These are phyloP conservation scores for Beta corolliflora DNA, from an alignment of 179 eudicot genomes.

Conservation along the genomic window DNA sequence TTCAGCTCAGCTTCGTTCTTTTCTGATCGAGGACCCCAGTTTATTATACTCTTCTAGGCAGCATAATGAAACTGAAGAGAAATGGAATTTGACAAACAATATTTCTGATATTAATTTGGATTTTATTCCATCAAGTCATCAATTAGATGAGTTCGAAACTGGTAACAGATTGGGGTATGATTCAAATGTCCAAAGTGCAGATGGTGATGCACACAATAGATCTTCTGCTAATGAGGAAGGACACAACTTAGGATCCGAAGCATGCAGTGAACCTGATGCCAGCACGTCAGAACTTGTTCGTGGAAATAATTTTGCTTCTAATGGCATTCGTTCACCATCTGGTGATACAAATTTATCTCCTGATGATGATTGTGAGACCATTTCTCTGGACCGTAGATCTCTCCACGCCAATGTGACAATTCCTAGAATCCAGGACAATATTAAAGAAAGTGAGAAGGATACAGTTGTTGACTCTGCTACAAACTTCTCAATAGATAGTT, in stretches of 20 bases:
- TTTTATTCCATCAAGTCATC: slow-evolving; percentile 41
- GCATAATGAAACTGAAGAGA: slow-evolving; percentile 37
- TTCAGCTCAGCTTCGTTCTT: slow-evolving; percentile 54
- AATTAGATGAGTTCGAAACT: slow-evolving; percentile 34
- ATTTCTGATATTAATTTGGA: slow-evolving; percentile 41
- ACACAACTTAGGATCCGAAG: slow-evolving; percentile 45
- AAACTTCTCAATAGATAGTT: slow-evolving; percentile 29
- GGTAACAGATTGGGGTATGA: slow-evolving; percentile 37
- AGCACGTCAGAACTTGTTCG: slow-evolving; percentile 49
- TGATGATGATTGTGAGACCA: slow-evolving; percentile 54
- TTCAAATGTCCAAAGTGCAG: slow-evolving; percentile 42
- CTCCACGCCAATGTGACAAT: slow-evolving; percentile 26
- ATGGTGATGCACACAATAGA: slow-evolving; percentile 40
- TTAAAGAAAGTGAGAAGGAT: slow-evolving; percentile 27
- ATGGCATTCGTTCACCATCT: slow-evolving; percentile 44
- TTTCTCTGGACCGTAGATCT: slow-evolving; percentile 36
- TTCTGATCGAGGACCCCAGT: slow-evolving; percentile 51
- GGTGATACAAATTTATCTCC: slow-evolving; percentile 41
- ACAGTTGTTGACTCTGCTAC: slow-evolving; percentile 28
- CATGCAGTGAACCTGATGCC: slow-evolving; percentile 64
- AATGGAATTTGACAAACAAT: slow-evolving; percentile 35
- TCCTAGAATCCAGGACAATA: slow-evolving; percentile 29
- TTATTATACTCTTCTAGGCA: slow-evolving; percentile 38
- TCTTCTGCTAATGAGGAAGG: slow-evolving; percentile 37
- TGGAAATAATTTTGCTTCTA: slow-evolving; percentile 33